phyloP scores from a whole-genome alignment of 257 asterid species.

The Ocimum tenuiflorum region DNA sequence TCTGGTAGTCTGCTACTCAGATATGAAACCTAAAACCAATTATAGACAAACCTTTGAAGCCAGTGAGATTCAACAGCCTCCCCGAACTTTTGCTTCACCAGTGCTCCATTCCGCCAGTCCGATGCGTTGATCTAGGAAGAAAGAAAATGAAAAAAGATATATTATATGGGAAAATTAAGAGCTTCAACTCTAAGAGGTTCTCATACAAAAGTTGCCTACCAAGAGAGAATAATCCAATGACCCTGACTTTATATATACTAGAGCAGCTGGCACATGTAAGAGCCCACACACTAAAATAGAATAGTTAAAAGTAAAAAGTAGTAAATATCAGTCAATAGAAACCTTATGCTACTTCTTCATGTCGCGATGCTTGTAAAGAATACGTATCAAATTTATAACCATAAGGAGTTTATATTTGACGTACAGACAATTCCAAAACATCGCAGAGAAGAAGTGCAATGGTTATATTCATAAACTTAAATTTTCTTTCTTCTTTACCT shows the following conservation, averaged over 20 bases:
- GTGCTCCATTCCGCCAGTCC: constrained; percentile 96
- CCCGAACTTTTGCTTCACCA: constrained; percentile 84
- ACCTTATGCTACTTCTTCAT: no score
- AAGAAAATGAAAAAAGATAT: constrained; percentile 3
- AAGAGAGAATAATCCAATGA: no score
- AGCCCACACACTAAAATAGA: no score
- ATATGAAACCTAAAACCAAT: constrained; percentile 17
- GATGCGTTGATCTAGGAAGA: constrained; percentile 74
- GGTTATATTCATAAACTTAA: background rate
- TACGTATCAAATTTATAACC: background rate
- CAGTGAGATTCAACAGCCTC: constrained; percentile 98
- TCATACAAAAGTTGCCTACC: no score
- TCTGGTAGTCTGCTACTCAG: constrained; percentile 3
- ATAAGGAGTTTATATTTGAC: background rate
- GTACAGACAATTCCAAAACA: background rate
- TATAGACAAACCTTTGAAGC: constrained; percentile 63
- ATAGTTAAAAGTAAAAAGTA: no score
- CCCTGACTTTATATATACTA: no score
- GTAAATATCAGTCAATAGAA: no score
- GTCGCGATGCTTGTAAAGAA: no score
- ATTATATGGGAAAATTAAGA: no score
- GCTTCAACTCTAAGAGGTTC: no score
- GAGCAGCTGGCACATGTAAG: no score
- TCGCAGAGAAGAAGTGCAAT: background rate
- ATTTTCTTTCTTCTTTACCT: background rate